Evolutionary conservation across 257 asterid genomes (phyloP).

Genomic region (Nicotiana tabacum): DNA sequence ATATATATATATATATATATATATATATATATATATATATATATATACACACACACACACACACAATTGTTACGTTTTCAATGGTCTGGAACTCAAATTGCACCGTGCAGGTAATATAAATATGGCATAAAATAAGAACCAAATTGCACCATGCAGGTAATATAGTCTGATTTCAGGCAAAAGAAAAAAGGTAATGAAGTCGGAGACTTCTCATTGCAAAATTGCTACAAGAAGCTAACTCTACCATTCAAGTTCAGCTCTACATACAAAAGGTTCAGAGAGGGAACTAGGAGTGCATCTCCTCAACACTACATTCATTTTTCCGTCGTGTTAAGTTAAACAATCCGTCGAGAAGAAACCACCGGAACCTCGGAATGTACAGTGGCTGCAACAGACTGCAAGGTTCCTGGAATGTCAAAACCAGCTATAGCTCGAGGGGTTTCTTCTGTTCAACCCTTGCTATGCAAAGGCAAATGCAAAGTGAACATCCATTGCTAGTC

Average conservation of each 20-base stretch:
- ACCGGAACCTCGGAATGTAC: slow-evolving; percentile 35
- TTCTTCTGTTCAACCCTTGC: slow-evolving; percentile 28
- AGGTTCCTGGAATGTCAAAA: slow-evolving; percentile 36
- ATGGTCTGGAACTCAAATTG: too few species aligned
- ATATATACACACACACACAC: too few species aligned
- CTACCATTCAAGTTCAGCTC: background rate
- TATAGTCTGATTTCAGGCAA: too few species aligned
- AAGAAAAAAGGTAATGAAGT: background rate
- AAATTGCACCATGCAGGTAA: too few species aligned
- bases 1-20: too few species aligned
- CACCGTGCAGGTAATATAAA: too few species aligned
- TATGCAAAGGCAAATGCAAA: background rate
- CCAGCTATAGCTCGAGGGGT: slow-evolving; percentile 28
- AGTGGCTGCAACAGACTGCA: slow-evolving; percentile 17
- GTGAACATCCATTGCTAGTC: background rate
- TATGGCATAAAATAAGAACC: too few species aligned
- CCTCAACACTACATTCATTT: slow-evolving; percentile 5
- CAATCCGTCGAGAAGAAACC: slow-evolving; percentile 36
- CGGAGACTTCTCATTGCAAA: background rate
- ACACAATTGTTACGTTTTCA: too few species aligned
- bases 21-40: too few species aligned
- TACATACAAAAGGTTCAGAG: background rate
- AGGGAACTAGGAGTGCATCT: background rate
- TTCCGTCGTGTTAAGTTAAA: background rate
- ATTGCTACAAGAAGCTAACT: background rate